phyloP scores from a whole-genome alignment of 805 yeast species.

The Priceomyces haplophilus region DNA sequence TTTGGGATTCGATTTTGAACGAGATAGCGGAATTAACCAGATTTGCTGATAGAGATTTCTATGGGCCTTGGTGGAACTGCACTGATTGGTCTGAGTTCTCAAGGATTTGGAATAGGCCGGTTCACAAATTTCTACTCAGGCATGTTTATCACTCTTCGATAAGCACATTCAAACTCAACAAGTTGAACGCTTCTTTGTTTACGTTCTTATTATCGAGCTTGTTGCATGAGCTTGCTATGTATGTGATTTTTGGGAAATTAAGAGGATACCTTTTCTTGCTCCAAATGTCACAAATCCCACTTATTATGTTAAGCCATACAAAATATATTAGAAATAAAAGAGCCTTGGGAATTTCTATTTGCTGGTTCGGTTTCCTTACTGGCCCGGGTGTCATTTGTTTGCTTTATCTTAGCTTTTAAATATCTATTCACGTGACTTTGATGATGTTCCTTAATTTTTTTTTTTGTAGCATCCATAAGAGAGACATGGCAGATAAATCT shows the following conservation, averaged over 20 bases:
- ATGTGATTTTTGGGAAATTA: conserved; percentile 70
- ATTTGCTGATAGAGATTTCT: conserved; percentile 89
- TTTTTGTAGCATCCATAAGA: background rate
- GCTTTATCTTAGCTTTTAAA: conserved; percentile 69
- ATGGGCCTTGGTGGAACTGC: conserved; percentile 98
- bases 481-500: too few species aligned
- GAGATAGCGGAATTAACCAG: conserved; percentile 83
- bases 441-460: conserved; percentile 1
- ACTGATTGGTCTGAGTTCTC: conserved; percentile 92
- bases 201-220: conserved; percentile 78
- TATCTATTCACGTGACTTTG: conserved; percentile 2
- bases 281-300: conserved; percentile 87
- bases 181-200: conserved; percentile 64
- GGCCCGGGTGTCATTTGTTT: conserved; percentile 91
- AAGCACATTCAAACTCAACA: conserved; percentile 66
- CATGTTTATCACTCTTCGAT: conserved; percentile 94
- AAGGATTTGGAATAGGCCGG: conserved; percentile 92
- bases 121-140: conserved; percentile 80
- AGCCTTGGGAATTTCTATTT: conserved; percentile 72
- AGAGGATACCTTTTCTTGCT: conserved; percentile 77
- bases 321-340: conserved; percentile 52
- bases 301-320: conserved; percentile 62
- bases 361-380: conserved; percentile 87
- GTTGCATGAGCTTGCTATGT: conserved; percentile 92
- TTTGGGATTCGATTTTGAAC: conserved; percentile 93